Evolutionary conservation across 2,329 filamentous ascomycete genomes (phyloP).

Genomic region (Claviceps humidiphila): DNA sequence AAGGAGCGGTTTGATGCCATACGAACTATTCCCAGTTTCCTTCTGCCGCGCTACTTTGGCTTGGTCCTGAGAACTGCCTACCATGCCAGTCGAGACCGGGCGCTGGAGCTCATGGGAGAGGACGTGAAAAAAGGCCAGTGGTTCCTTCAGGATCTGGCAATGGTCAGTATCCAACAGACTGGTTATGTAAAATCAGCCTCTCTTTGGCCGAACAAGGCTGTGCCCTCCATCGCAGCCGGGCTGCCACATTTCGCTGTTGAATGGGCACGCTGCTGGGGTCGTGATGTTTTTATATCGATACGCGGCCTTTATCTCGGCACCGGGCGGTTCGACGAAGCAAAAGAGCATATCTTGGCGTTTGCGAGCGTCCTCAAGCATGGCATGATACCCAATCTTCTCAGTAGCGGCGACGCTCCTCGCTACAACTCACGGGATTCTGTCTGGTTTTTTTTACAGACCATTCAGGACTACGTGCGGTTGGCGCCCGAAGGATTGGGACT

Average conservation of each 20-base stretch:
- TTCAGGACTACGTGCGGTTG: constrained; percentile 81
- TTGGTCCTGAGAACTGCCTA: constrained; percentile 81
- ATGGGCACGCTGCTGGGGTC: constrained; percentile 95
- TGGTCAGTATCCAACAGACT: constrained; percentile 86
- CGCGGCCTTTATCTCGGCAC: constrained; percentile 86
- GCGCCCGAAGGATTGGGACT: constrained; percentile 64
- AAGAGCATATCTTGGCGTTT: constrained; percentile 88
- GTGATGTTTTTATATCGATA: constrained; percentile 92
- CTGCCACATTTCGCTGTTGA: constrained; percentile 86
- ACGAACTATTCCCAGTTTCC: constrained; percentile 70
- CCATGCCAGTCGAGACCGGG: constrained; percentile 65
- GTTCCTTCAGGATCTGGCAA: constrained; percentile 76
- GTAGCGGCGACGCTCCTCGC: constrained; percentile 70
- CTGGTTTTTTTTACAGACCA: constrained; percentile 95
- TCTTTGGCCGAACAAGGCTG: constrained; percentile 70
- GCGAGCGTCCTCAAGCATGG: constrained; percentile 94
- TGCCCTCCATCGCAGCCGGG: constrained; percentile 81
- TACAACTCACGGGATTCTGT: constrained; percentile 95
- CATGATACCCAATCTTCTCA: constrained; percentile 91
- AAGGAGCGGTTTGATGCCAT: constrained; percentile 76
- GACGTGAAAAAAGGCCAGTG: constrained; percentile 71
- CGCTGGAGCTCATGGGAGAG: constrained; percentile 64
- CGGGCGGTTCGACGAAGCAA: constrained; percentile 75
- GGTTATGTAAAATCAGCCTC: constrained; percentile 84
- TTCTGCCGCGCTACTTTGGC: constrained; percentile 87